Base-by-base conservation (phyloP, 108 stramenopile genomes). In the Nitzschia palea region DNA sequence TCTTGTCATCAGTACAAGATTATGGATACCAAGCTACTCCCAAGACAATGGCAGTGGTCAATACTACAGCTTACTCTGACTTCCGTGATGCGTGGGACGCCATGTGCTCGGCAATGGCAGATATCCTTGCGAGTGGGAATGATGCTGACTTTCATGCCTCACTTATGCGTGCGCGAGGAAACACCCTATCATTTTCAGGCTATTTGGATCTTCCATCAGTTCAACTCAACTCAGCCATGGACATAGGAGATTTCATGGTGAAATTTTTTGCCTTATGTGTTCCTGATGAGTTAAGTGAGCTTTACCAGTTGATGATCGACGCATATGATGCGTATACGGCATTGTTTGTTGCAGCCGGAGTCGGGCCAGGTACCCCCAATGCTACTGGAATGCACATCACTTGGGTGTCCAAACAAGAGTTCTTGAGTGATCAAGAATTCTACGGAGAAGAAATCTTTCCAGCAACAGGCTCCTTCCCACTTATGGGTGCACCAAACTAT, bases 351-450 rank as follows among this genome's bases (percentile, higher is more conserved):
- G 32, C 26, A 4, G 22, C 32, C 9, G 54, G 28, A 3, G 25
- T 33, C 5, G 66, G 66, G 5, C 66, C 66, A 8, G 54, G 54
- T n/a, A 67, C 66, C 3, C 54, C 66, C 5, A 23, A 17, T 2
- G 52, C 29, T 27, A 55, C 66, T 14, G 66, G 66, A 4, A 67
- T 67, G 66, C 66, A 67, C 54, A 44, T 67, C n/a, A 17, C 27
- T 10, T 40, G 37, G 37, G 37, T 40, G 37, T 40, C 37, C 37
- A 40, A 40, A 40, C 37, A 40, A 14, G 37, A 51, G 50, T 22
- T 15, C n/a, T 8, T n/a, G 6, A 22, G 18, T 20, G 9, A 51
- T 23, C 50, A 6, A 51, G 50, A 51, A 22, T 10, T 6, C 8
- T 23, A n/a, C 50, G 12, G 50, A 51, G 23, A 8, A 22, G 6